phyloP scores from a whole-genome alignment of 1,139 yeast genomes.

The Lizanozyma gosingica region DNA sequence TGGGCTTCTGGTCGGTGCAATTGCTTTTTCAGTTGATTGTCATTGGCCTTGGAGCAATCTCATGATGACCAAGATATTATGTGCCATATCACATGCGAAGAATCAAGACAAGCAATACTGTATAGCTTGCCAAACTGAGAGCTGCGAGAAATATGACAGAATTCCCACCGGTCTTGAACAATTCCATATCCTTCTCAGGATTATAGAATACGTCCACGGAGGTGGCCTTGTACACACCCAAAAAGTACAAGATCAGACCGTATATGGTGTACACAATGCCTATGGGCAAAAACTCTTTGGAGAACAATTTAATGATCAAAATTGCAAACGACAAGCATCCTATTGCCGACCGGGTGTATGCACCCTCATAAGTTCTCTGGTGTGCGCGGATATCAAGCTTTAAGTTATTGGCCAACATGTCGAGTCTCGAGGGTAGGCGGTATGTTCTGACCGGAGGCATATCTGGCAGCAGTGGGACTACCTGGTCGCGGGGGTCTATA shows the following conservation, averaged over 20 bases:
- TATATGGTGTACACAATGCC: constrained; percentile 46
- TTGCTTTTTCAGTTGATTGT: constrained; percentile 71
- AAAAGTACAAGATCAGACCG: constrained; percentile 38
- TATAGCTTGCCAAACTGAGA: constrained; percentile 38
- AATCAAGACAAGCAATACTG: constrained; percentile 34
- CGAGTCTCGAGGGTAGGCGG: constrained; percentile 27
- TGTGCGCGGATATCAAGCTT: constrained; percentile 50
- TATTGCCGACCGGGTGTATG: constrained; percentile 46
- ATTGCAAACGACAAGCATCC: constrained; percentile 33
- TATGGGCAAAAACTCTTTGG: constrained; percentile 42
- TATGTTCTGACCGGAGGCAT: constrained; percentile 7
- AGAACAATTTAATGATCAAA: constrained; percentile 42
- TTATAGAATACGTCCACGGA: constrained; percentile 40
- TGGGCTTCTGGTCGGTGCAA: constrained; percentile 92
- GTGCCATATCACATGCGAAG: constrained; percentile 22
- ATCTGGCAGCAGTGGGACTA: not conserved
- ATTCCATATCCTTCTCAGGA: constrained; percentile 29
- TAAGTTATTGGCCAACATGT: constrained; percentile 23
- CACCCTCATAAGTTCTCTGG: constrained; percentile 56
- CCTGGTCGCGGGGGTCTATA: not conserved
- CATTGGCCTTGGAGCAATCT: constrained; percentile 61
- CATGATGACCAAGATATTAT: no score
- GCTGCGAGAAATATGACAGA: constrained; percentile 33
- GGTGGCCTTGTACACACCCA: constrained; percentile 39
- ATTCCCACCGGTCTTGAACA: constrained; percentile 44